Evolutionary conservation across 257 asterid species (phyloP).

Genomic region (Cruciata laevipes): DNA sequence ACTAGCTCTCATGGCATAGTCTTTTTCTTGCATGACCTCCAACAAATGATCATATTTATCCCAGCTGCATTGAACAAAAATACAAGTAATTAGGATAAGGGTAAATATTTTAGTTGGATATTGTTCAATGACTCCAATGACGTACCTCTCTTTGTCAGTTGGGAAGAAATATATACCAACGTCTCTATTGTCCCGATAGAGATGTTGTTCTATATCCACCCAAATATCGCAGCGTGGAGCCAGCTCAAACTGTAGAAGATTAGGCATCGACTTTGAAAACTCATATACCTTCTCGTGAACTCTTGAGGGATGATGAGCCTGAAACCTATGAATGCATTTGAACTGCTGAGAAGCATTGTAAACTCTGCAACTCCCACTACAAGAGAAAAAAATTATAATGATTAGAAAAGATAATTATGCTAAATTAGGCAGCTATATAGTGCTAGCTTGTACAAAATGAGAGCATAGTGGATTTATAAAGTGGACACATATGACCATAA

Average conservation of each 20-base stretch:
- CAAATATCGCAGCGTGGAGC: constrained; percentile 32
- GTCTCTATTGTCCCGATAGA: constrained; percentile 36
- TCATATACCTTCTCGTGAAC: constrained; percentile 39
- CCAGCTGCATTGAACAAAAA: constrained; percentile 26
- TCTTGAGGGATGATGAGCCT: constrained; percentile 49
- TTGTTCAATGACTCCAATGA: not conserved
- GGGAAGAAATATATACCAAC: constrained; percentile 65
- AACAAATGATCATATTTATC: constrained; percentile 34
- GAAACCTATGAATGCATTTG: constrained; percentile 26
- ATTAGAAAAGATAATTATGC: not conserved
- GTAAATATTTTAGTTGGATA: not conserved
- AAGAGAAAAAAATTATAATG: constrained; percentile 7
- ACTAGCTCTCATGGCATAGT: constrained; percentile 41
- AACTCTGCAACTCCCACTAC: constrained; percentile 56
- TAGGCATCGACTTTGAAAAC: constrained; percentile 51
- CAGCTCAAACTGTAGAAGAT: constrained; percentile 41
- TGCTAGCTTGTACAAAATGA: no score
- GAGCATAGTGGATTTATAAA: no score
- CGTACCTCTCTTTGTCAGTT: constrained; percentile 35
- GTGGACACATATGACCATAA: no score
- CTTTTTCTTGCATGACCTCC: constrained; percentile 28
- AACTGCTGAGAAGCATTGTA: constrained; percentile 10
- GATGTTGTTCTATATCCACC: constrained; percentile 30
- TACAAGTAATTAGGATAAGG: not conserved
- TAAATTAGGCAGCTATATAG: no score